phyloP scores from a whole-genome alignment of 2,329 filamentous ascomycete genomes.

The Ceratocystis eucalypticola region DNA sequence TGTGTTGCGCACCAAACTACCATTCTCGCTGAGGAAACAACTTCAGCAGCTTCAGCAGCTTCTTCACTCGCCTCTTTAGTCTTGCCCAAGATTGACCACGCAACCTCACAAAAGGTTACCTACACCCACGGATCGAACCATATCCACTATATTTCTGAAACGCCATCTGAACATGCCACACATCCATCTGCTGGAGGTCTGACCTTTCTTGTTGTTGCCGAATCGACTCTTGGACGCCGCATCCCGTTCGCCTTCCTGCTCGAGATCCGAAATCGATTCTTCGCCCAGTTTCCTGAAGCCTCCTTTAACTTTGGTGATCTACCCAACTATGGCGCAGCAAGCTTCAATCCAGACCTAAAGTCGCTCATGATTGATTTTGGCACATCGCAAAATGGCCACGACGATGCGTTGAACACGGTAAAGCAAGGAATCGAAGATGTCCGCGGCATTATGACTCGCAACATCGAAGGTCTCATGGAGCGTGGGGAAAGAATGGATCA shows the following conservation, averaged over 20 bases:
- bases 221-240: conserved; percentile 66
- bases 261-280: conserved; percentile 80
- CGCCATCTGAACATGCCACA: conserved; percentile 50
- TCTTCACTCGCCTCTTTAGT: conserved; percentile 84
- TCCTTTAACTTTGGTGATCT: conserved; percentile 61
- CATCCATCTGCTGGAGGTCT: conserved; percentile 60
- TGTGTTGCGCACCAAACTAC: conserved; percentile 91
- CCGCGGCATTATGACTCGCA: conserved; percentile 84
- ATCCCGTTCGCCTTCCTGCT: conserved; percentile 87
- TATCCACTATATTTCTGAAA: conserved; percentile 89
- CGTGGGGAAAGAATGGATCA: conserved; percentile 86
- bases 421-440: conserved; percentile 87
- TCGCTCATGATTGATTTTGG: conserved; percentile 72
- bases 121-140: conserved; percentile 85
- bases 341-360: conserved; percentile 71
- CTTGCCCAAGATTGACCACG: conserved; percentile 85
- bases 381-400: conserved; percentile 57
- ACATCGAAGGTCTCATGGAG: conserved; percentile 81
- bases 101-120: conserved; percentile 70
- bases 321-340: conserved; percentile 78
- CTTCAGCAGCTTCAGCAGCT: conserved; percentile 67
- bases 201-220: conserved; percentile 82
- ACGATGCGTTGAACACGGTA: conserved; percentile 72
- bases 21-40: conserved; percentile 85
- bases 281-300: conserved; percentile 51